Conservation (phyloP, 1,284 basidiomycete genomes). For the Tetrapyrgos nigripes region DNA sequence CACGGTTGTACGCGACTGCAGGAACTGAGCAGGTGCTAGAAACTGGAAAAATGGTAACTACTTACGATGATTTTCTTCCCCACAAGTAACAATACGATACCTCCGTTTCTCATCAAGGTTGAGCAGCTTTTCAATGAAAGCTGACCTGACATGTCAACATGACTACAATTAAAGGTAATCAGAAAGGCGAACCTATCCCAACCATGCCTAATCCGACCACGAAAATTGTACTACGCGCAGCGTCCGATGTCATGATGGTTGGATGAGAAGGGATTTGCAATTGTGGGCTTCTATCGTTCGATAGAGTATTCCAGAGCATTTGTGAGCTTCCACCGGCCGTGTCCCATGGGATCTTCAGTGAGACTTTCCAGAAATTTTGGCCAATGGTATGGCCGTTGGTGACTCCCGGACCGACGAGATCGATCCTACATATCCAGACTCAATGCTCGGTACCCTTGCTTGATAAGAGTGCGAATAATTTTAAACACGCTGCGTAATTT, state of each 20-base stretch:
- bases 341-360: too few species aligned
- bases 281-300: too few species aligned
- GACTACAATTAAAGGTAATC: neutral
- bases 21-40: neutral
- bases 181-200: conserved; percentile 57
- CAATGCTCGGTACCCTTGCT: too few species aligned
- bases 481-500: too few species aligned
- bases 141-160: conserved; percentile 31
- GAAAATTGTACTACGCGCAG: conserved; percentile 34
- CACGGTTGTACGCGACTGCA: conserved; percentile 11
- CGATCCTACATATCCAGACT: too few species aligned
- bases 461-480: too few species aligned
- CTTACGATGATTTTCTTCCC: conserved; percentile 51
- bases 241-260: neutral
- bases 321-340: too few species aligned
- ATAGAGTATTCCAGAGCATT: too few species aligned
- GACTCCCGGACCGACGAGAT: too few species aligned
- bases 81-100: conserved; percentile 67
- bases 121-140: conserved; percentile 73
- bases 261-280: too few species aligned
- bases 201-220: conserved; percentile 77
- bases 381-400: too few species aligned
- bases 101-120: conserved; percentile 54
- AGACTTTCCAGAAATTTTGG: too few species aligned
- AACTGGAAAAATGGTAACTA: conserved; percentile 17